Evolutionary conservation across 306 rosid genomes (phyloP).

Genomic region (Phaseolus lunatus): DNA sequence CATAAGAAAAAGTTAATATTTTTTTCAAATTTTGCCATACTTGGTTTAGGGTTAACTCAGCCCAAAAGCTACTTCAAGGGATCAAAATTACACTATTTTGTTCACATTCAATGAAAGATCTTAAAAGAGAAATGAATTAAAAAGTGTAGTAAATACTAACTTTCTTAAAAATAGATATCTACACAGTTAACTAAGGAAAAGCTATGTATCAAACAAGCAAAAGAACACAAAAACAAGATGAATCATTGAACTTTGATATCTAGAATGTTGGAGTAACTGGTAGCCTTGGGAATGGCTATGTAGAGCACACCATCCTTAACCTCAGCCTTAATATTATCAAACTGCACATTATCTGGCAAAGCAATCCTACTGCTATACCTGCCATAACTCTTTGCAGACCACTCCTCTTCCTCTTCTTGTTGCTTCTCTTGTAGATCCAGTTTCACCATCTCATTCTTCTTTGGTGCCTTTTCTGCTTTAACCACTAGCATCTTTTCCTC

Average conservation of each 20-base stretch:
- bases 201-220: neutral
- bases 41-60: too few species aligned
- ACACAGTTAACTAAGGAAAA: neutral
- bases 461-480: slow-evolving; percentile 65
- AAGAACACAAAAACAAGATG: neutral
- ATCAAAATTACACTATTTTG: too few species aligned
- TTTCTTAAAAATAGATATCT: neutral
- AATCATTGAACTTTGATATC: slow-evolving; percentile 64
- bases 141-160: too few species aligned
- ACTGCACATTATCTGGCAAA: slow-evolving; percentile 73
- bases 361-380: slow-evolving; percentile 73
- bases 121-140: too few species aligned
- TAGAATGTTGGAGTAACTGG: slow-evolving; percentile 43
- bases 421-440: neutral
- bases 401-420: slow-evolving; percentile 42
- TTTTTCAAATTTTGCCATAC: too few species aligned
- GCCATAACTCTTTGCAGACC: slow-evolving; percentile 84
- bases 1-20: too few species aligned
- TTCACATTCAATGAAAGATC: too few species aligned
- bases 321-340: slow-evolving; percentile 81
- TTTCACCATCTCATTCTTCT: slow-evolving; percentile 11
- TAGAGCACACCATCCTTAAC: slow-evolving; percentile 88
- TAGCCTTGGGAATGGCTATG: slow-evolving; percentile 68
- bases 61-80: too few species aligned
- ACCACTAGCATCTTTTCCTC: slow-evolving; percentile 85